These are phyloP conservation scores for Backusella morwellensis DNA, from an alignment of 192 early-diverging fungal genomes.

Conservation along the genomic window DNA sequence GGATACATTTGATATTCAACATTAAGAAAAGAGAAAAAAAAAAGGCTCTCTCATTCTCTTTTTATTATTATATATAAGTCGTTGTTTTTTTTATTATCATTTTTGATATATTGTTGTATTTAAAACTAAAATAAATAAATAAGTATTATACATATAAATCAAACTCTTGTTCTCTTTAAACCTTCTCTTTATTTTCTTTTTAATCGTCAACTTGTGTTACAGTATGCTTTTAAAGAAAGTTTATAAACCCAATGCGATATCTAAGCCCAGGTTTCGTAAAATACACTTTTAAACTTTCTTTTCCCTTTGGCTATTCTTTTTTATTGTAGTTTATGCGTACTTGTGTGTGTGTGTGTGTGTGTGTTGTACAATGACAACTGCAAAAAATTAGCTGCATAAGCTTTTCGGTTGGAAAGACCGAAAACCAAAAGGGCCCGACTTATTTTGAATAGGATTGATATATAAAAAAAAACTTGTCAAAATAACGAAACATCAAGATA, in stretches of 20 bases:
- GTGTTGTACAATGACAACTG: background rate
- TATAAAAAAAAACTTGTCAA: background rate
- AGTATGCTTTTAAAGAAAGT: background rate
- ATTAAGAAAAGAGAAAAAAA: background rate
- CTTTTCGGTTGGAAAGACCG: background rate
- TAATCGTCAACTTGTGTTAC: background rate
- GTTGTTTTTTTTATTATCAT: background rate
- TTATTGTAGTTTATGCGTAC: background rate
- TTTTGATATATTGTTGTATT: background rate
- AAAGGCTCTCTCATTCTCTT: background rate
- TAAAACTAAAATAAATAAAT: background rate
- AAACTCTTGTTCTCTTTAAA: background rate
- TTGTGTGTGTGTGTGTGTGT: background rate
- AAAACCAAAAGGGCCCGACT: background rate
- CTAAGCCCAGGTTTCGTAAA: background rate
- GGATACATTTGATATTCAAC: slow-evolving; percentile 15
- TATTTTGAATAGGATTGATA: background rate
- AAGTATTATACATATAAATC: background rate
- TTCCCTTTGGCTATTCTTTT: background rate
- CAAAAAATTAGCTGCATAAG: background rate
- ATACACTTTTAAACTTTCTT: background rate
- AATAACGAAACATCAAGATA: background rate
- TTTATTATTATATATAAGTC: background rate
- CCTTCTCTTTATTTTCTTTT: background rate
- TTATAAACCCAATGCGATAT: background rate